Base-by-base conservation (phyloP, 2,329 filamentous ascomycete genomes). In the Colletotrichum plurivorum region DNA sequence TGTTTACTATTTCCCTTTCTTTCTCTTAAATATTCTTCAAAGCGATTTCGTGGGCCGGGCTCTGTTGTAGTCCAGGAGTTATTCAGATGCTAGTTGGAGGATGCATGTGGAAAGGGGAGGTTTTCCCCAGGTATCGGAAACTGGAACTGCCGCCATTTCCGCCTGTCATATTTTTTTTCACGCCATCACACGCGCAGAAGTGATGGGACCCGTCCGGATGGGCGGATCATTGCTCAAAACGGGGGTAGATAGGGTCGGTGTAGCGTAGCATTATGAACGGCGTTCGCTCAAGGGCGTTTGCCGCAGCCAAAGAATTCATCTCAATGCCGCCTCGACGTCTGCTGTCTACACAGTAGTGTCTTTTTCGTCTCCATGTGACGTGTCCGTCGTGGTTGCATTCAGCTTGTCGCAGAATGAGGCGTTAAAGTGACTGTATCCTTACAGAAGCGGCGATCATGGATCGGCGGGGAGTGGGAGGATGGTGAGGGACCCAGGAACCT, bases 81-180 rank as follows among this genome's bases (percentile, higher is more conserved):
- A 31, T 48, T 41, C 31, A 27, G 4, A 18, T 54, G 43, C 15
- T 18, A 48, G 27, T 25, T 10, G 57, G n/a, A 13, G 59, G n/a
- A 45, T 22, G 61, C 41, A 58, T 18, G 31, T 13, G 18, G 49
- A 45, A 13, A 22, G 16, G 5, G 51, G 27, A 53, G 36, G 36
- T 62, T 46, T 22, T 45, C 16, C 22, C 22, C 22, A 25, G 25
- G n/a, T 53, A 20, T 13, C 25, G 12, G 31, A 41, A 36, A 10
- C 22, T 58, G 60, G 57, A 27, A 48, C 41, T 60, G 31, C 61
- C 52, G 66, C 49, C 22, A 31, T 65, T 65, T 69, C 66, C 66
- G 61, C 54, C 41, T 45, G 61, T 60, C 54, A 55, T 22, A 55
- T 62, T 53, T 63, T 20, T 36, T 3, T 51, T 46, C 25, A 36